A percentile compares a stretch with the other conserved stretches of the same genome.
Evolutionary conservation across 2,329 filamentous ascomycete species (phyloP).

Genomic region (Lasiodiplodia hormozganensis): DNA sequence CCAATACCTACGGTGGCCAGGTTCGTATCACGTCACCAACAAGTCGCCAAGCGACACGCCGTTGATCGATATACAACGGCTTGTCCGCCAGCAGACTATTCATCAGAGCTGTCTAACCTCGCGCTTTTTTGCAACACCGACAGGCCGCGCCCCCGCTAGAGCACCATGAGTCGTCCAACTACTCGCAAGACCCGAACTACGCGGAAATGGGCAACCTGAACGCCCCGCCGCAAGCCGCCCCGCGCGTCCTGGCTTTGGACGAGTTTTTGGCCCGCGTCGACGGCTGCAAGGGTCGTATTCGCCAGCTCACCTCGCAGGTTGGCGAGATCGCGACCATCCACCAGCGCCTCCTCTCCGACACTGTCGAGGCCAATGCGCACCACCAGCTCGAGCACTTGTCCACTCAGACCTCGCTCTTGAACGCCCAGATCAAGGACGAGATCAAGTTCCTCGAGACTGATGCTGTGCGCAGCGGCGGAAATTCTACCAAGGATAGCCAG

Average conservation of each 20-base stretch:
- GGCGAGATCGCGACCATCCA: slow-evolving; percentile 72
- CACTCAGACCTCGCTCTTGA: slow-evolving; percentile 73
- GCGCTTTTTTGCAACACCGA: slow-evolving; percentile 34
- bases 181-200: slow-evolving; percentile 49
- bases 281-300: slow-evolving; percentile 71
- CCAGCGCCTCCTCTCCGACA: slow-evolving; percentile 70
- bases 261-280: slow-evolving; percentile 74
- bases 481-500: slow-evolving; percentile 73
- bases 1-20: slow-evolving; percentile 48
- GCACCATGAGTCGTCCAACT: slow-evolving; percentile 46
- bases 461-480: slow-evolving; percentile 67
- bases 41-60: neutral
- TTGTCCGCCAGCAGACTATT: neutral
- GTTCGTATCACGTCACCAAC: slow-evolving; percentile 17
- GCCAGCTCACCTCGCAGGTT: slow-evolving; percentile 70
- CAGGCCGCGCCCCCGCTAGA: slow-evolving; percentile 38
- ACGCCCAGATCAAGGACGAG: slow-evolving; percentile 78
- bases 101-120: slow-evolving; percentile 34
- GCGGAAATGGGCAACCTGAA: slow-evolving; percentile 33
- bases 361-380: slow-evolving; percentile 62
- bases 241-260: slow-evolving; percentile 62
- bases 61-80: neutral
- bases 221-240: slow-evolving; percentile 48
- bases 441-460: slow-evolving; percentile 79
- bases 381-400: slow-evolving; percentile 71